A percentile compares a stretch with the other conserved stretches of the same genome.
phyloP scores from a whole-genome alignment of 148 eudicot species.

The Tetragonia tetragonoides region DNA sequence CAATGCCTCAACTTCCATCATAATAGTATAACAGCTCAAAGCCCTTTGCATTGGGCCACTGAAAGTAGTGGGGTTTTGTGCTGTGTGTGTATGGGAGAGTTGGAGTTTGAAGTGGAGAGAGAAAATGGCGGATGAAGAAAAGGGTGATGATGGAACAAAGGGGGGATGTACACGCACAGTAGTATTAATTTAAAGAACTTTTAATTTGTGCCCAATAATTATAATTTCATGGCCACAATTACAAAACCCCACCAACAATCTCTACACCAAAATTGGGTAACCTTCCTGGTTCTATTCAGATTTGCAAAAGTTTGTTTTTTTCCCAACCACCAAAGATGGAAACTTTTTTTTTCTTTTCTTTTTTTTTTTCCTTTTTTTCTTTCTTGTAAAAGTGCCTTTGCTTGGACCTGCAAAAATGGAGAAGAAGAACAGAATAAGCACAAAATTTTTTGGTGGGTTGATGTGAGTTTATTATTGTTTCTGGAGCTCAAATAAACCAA shows the following conservation, averaged over 20 bases:
- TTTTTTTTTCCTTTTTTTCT: background rate
- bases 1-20: background rate
- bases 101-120: conserved; percentile 14
- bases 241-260: conserved; percentile 8
- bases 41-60: conserved; percentile 43
- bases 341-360: background rate
- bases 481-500: background rate
- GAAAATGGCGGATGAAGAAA: conserved; percentile 48
- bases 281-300: background rate
- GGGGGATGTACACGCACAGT: conserved; percentile 22
- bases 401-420: conserved; percentile 8
- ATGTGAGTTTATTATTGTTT: background rate
- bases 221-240: background rate
- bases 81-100: background rate
- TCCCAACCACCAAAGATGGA: background rate
- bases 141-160: conserved; percentile 26
- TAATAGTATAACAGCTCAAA: conserved; percentile 1
- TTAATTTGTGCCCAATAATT: background rate
- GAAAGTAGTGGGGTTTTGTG: background rate
- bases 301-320: background rate
- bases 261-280: conserved; percentile 3
- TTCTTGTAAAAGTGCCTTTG: background rate
- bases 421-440: background rate
- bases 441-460: too few species aligned
- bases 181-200: too few species aligned